Evolutionary conservation across 306 rosid species (phyloP).

Genomic region (Sophora flavescens): DNA sequence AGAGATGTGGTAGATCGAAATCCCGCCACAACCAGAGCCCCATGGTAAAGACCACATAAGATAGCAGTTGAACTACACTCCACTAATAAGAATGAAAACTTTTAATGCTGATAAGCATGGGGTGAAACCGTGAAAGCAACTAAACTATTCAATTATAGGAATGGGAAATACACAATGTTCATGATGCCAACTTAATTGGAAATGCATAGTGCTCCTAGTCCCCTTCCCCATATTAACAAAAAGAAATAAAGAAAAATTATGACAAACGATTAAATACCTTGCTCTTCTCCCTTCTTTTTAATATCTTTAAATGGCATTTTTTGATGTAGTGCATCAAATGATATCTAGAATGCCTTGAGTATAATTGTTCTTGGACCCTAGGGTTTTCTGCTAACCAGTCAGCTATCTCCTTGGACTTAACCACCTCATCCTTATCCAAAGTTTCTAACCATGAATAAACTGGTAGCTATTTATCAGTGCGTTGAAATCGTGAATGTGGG

Average conservation of each 20-base stretch:
- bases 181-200: conserved; percentile 20
- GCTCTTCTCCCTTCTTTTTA: conserved; percentile 81
- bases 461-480: conserved; percentile 90
- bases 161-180: background rate
- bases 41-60: conserved; percentile 1
- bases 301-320: conserved; percentile 92
- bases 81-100: background rate
- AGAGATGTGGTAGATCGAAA: background rate
- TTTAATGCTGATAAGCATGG: conserved; percentile 11
- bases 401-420: conserved; percentile 88
- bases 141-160: too few relatives aligned
- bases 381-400: conserved; percentile 90
- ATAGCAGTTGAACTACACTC: background rate
- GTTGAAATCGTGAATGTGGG: conserved; percentile 89
- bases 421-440: conserved; percentile 79
- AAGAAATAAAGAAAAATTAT: conserved; percentile 15
- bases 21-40: too few relatives aligned
- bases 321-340: conserved; percentile 94
- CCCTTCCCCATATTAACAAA: background rate
- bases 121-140: too few relatives aligned
- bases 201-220: background rate
- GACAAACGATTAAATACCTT: conserved; percentile 59
- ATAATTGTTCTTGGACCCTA: conserved; percentile 74
- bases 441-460: conserved; percentile 92
- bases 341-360: conserved; percentile 87